These are phyloP conservation scores for Craspedostauros australis DNA, from an alignment of 108 stramenopile species.

Conservation along the genomic window DNA sequence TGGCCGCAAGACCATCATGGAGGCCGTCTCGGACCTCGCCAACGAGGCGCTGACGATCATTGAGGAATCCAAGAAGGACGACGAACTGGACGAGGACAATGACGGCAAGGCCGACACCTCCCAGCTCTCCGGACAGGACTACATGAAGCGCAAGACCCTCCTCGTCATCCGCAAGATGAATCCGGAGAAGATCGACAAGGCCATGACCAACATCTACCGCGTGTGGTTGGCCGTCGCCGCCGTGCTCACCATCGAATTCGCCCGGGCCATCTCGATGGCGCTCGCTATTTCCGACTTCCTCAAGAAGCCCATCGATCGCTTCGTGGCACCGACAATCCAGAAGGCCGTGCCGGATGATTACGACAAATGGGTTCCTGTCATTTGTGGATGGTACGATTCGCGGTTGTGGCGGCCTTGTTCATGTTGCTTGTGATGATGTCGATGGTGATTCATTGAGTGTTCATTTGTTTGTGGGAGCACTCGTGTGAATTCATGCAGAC, in stretches of 20 bases:
- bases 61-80: conserved; percentile 87
- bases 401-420: background rate
- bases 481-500: too few species aligned
- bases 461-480: too few species aligned
- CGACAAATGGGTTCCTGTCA: conserved; percentile 74
- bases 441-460: too few species aligned
- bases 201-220: conserved; percentile 52
- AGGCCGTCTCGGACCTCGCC: conserved; percentile 52
- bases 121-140: conserved; percentile 58
- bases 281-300: conserved; percentile 80
- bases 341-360: conserved; percentile 72
- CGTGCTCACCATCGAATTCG: conserved; percentile 86
- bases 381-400: conserved; percentile 42
- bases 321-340: conserved; percentile 58
- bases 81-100: conserved; percentile 69
- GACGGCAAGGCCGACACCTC: conserved; percentile 78
- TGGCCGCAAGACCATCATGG: conserved; percentile 57
- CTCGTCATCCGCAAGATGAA: conserved; percentile 86
- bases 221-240: conserved; percentile 88
- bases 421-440: too few species aligned
- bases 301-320: conserved; percentile 50
- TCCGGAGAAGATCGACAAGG: conserved; percentile 76
- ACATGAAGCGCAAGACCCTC: conserved; percentile 70
- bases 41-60: conserved; percentile 65
- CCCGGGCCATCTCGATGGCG: conserved; percentile 78